phyloP scores from a whole-genome alignment of 345 rosid genomes.

The Melaleuca alternifolia region DNA sequence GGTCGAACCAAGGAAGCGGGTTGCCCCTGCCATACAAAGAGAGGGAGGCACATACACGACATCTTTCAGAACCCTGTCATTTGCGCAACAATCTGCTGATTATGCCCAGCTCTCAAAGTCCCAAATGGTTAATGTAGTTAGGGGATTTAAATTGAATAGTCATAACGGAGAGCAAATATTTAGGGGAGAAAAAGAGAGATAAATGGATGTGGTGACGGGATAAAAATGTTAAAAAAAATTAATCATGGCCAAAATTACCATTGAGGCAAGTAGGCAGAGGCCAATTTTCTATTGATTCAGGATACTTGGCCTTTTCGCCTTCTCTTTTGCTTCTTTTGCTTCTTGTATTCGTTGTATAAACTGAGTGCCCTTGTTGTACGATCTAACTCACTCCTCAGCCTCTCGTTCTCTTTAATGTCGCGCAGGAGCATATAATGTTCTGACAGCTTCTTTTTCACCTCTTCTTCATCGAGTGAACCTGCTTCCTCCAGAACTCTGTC shows the following conservation, averaged over 20 bases:
- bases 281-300: not conserved
- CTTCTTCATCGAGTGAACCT: slow-evolving; percentile 20
- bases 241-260: not conserved
- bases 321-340: slow-evolving; percentile 28
- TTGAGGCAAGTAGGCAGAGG: not conserved
- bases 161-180: not conserved
- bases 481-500: not conserved
- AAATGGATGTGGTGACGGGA: not conserved
- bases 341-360: slow-evolving; percentile 40
- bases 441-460: slow-evolving; percentile 39
- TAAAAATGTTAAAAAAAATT: not conserved
- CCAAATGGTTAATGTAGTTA: not conserved
- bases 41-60: not conserved
- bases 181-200: not conserved
- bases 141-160: not conserved
- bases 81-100: not conserved
- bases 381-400: slow-evolving; percentile 33
- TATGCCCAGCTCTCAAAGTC: not conserved
- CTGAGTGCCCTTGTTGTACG: slow-evolving; percentile 16
- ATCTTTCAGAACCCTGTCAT: not conserved
- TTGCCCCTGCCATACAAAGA: not conserved
- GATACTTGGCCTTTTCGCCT: not conserved
- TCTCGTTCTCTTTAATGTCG: slow-evolving; percentile 53
- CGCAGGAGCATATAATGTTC: slow-evolving; percentile 41
- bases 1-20: not conserved